Evolutionary conservation across 352 stramenopile species (phyloP).

Genomic region (Peronospora belbahrii): DNA sequence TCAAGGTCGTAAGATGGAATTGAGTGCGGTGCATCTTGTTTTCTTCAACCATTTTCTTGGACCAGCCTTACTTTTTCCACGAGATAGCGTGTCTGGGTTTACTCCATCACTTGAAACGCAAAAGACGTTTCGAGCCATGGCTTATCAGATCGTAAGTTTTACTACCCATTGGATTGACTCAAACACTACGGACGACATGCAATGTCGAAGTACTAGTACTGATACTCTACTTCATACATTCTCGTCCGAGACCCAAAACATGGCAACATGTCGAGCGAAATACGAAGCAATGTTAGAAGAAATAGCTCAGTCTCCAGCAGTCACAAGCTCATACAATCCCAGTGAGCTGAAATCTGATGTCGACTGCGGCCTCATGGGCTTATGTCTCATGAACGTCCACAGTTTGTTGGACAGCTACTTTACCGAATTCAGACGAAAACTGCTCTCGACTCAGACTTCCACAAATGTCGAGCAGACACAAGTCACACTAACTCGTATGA

Average conservation of each 20-base stretch:
- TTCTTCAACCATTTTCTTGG: conserved; percentile 72
- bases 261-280: conserved; percentile 4
- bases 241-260: not conserved
- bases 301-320: conserved; percentile 9
- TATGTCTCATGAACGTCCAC: conserved; percentile 62
- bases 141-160: conserved; percentile 15
- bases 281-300: conserved; percentile 19
- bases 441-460: conserved; percentile 3
- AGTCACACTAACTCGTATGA: conserved; percentile 12
- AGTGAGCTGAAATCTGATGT: conserved; percentile 2
- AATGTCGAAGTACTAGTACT: conserved; percentile 7
- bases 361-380: conserved; percentile 41
- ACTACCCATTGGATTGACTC: conserved; percentile 2
- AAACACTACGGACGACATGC: not conserved
- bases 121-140: conserved; percentile 6
- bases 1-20: conserved; percentile 2
- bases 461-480: conserved; percentile 2
- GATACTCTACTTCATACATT: conserved; percentile 8
- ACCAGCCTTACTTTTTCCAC: conserved; percentile 31
- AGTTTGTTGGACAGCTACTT: conserved; percentile 40
- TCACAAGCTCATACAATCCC: conserved; percentile 22
- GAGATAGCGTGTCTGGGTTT: conserved; percentile 6
- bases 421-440: conserved; percentile 19
- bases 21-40: conserved; percentile 45
- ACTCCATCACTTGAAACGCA: conserved; percentile 7